Evolutionary conservation across 352 stramenopile genomes (phyloP).

Genomic region (Phytophthora syringae): DNA sequence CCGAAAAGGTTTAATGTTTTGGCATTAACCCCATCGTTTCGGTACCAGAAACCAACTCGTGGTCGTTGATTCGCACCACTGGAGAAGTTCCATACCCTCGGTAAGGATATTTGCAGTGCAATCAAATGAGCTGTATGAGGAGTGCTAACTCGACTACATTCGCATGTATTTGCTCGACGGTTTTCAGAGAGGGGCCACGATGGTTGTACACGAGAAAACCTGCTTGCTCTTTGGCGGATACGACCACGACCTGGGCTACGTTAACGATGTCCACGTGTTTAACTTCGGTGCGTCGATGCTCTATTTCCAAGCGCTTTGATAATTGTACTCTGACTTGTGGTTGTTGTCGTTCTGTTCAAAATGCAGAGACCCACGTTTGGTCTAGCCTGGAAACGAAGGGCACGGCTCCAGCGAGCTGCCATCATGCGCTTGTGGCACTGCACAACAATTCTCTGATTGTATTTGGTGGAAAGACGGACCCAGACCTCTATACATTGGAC

Average conservation of each 20-base stretch:
- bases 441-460: constrained; percentile 94
- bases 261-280: constrained; percentile 97
- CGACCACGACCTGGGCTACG: constrained; percentile 93
- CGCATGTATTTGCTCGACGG: not conserved
- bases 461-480: constrained; percentile 94
- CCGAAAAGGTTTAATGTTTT: not conserved
- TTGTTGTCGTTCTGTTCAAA: not conserved
- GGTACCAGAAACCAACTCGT: constrained; percentile 64
- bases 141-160: not conserved
- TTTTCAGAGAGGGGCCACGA: constrained; percentile 85
- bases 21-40: not conserved
- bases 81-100: constrained; percentile 75
- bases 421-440: constrained; percentile 95
- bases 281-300: constrained; percentile 85
- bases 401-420: constrained; percentile 88
- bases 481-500: constrained; percentile 95
- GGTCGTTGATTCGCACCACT: constrained; percentile 36
- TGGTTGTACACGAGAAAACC: constrained; percentile 92
- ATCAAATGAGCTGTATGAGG: not conserved
- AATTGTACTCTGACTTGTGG: not conserved
- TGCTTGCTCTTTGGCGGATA: constrained; percentile 97
- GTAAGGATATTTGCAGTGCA: constrained; percentile 29
- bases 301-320: not conserved
- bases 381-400: constrained; percentile 91
- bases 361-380: constrained; percentile 82